phyloP scores from a whole-genome alignment of 768 basidiomycete species.

The Leccinum subgranulosum region DNA sequence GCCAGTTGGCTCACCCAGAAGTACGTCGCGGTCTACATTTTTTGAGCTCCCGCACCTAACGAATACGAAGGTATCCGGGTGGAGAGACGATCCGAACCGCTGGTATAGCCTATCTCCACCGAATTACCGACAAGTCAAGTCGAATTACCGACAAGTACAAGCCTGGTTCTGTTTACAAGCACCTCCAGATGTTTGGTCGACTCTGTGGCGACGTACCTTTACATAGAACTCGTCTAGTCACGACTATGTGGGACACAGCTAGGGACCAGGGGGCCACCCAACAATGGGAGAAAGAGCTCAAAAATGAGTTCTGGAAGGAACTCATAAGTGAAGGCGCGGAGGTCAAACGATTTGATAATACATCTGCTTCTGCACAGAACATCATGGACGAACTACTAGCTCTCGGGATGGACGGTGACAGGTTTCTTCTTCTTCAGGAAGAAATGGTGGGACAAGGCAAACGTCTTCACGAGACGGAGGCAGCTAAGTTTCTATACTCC shows the following conservation, averaged over 20 bases:
- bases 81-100: slow-evolving; percentile 8
- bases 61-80: slow-evolving; percentile 6
- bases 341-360: background rate
- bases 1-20: slow-evolving; percentile 19
- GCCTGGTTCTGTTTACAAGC: slow-evolving; percentile 27
- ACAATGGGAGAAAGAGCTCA: slow-evolving; percentile 24
- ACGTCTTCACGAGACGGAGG: slow-evolving; percentile 21
- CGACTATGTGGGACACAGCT: slow-evolving; percentile 36
- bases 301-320: slow-evolving; percentile 20
- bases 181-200: slow-evolving; percentile 32
- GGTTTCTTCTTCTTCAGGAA: slow-evolving; percentile 10
- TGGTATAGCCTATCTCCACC: slow-evolving; percentile 35
- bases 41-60: background rate
- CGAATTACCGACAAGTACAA: slow-evolving; percentile 35
- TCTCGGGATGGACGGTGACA: too few species aligned
- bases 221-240: slow-evolving; percentile 31
- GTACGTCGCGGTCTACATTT: background rate
- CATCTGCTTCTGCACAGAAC: background rate
- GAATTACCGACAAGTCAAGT: slow-evolving; percentile 35
- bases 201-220: slow-evolving; percentile 33
- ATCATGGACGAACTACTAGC: background rate
- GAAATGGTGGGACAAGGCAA: slow-evolving; percentile 12
- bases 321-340: slow-evolving; percentile 5
- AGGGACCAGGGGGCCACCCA: slow-evolving; percentile 5
- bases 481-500: slow-evolving; percentile 16